Conservation (phyloP, 257 asterid genomes). For the Anisodus tanguticus region DNA sequence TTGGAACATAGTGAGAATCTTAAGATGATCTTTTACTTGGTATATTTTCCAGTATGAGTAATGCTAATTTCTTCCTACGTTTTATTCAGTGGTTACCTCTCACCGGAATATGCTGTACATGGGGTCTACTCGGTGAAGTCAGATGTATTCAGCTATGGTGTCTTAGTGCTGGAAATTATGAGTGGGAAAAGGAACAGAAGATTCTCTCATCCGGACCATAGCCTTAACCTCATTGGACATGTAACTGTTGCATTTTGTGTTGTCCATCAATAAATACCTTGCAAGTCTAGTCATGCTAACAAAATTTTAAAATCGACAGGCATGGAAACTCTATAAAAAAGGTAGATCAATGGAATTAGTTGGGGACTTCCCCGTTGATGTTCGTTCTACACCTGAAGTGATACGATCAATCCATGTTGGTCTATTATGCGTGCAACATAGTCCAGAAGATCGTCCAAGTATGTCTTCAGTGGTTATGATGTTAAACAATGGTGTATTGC, state of each 20-base stretch:
- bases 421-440: constrained; percentile 38
- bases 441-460: constrained; percentile 43
- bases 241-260: constrained; percentile 31
- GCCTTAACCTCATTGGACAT: constrained; percentile 43
- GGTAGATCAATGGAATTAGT: constrained; percentile 37
- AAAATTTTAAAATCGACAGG: constrained; percentile 27
- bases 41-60: constrained; percentile 4
- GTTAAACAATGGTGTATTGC: constrained; percentile 38
- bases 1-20: constrained; percentile 46
- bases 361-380: background rate
- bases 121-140: constrained; percentile 46
- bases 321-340: constrained; percentile 40
- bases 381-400: constrained; percentile 21
- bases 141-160: constrained; percentile 45
- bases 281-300: background rate
- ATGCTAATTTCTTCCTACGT: background rate
- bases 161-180: constrained; percentile 40
- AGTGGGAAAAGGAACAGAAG: constrained; percentile 42
- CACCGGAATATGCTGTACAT: constrained; percentile 46
- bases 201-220: constrained; percentile 34
- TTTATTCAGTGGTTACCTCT: constrained; percentile 43
- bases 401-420: constrained; percentile 43
- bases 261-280: background rate
- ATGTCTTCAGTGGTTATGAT: constrained; percentile 39
- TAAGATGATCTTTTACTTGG: background rate